Evolutionary conservation across 306 rosid species (phyloP), one percentile per base, ranked within the genome.

Genomic region (Quercus variabilis): DNA sequence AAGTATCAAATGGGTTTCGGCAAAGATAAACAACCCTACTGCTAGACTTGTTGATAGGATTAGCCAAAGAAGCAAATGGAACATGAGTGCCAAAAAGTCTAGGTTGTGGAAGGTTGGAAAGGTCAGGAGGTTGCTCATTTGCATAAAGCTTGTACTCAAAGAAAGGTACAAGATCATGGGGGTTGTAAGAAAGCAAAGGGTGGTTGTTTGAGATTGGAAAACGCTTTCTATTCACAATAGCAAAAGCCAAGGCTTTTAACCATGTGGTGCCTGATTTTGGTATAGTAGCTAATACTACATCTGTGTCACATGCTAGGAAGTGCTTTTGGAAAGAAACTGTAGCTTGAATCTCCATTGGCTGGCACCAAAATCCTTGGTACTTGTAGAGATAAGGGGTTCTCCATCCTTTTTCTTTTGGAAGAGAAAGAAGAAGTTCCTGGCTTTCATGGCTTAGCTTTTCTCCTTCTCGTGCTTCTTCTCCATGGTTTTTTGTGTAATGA

Each of bases 251-350:
- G 57, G 94, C 90, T 78, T 90, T 90, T 20, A 90, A 64, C 92
- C 94, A 90, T 0, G 94, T 90, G 51, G 92, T 90, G 43, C 94
- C 94, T 52, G 89, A 88, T 88, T 90, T 90, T 35, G 92, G 92
- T 0, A 86, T 30, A 1, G 80, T 76, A 25, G 91, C 89, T 30
- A 90, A 73, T n/a, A 88, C 23, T 2, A 86, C 56, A 69, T 90
- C 91, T 43, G 74, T 68, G 21, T 90, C 72, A 12, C 25, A 43
- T 6, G 90, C 84, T 83, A 83, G 90, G 73, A 88, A 90, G 80
- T 88, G 92, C 15, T 81, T 85, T 46, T 88, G 94, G 71, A 88
- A 90, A 70, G 80, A 5, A 59, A 31, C 30, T 60, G 79, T 75
- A 81, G 89, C 80, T 79, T 86, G 85, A 38, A 88, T 77, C 72